A percentile compares a stretch with the other conserved stretches of the same genome.
Conservation (phyloP, 176 grass and related monocot genomes). For the Ensete glaucum region DNA sequence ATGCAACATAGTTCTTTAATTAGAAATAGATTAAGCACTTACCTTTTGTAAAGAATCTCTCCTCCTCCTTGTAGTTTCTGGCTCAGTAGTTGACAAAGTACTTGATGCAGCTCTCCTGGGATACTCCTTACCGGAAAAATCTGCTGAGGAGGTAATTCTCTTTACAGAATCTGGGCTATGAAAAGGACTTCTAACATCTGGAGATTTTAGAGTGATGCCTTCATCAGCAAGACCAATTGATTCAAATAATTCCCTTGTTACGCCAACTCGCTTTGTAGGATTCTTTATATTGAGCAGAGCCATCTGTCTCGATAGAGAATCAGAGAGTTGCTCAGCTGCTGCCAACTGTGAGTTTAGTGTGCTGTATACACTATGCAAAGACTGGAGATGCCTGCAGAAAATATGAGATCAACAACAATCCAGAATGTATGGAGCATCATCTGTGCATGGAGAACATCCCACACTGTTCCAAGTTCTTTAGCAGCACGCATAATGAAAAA, state of each 20-base stretch:
- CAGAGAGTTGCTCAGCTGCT: slow-evolving; percentile 81
- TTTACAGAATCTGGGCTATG: slow-evolving; percentile 41
- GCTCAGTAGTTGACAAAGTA: slow-evolving; percentile 41
- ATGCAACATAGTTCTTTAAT: not conserved
- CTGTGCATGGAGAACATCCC: not conserved
- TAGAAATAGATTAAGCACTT: slow-evolving; percentile 28
- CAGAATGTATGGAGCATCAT: not conserved
- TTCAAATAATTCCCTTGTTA: slow-evolving; percentile 74
- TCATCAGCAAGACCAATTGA: slow-evolving; percentile 71
- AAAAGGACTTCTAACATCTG: slow-evolving; percentile 22
- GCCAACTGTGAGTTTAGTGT: slow-evolving; percentile 84
- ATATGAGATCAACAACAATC: slow-evolving; percentile 25
- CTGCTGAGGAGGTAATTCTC: slow-evolving; percentile 28
- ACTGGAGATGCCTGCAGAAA: slow-evolving; percentile 56
- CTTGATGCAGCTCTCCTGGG: slow-evolving; percentile 32
- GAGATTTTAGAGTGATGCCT: slow-evolving; percentile 34
- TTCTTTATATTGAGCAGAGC: slow-evolving; percentile 56
- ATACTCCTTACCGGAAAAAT: slow-evolving; percentile 21
- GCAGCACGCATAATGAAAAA: not conserved
- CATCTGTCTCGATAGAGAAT: slow-evolving; percentile 79
- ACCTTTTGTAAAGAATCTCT: slow-evolving; percentile 79
- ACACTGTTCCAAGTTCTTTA: not conserved
- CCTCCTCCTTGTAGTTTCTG: slow-evolving; percentile 70
- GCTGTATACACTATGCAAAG: slow-evolving; percentile 75
- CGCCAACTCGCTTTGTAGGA: slow-evolving; percentile 36